Conservation (phyloP, 768 basidiomycete species). For the Pleurotus eryngii region DNA sequence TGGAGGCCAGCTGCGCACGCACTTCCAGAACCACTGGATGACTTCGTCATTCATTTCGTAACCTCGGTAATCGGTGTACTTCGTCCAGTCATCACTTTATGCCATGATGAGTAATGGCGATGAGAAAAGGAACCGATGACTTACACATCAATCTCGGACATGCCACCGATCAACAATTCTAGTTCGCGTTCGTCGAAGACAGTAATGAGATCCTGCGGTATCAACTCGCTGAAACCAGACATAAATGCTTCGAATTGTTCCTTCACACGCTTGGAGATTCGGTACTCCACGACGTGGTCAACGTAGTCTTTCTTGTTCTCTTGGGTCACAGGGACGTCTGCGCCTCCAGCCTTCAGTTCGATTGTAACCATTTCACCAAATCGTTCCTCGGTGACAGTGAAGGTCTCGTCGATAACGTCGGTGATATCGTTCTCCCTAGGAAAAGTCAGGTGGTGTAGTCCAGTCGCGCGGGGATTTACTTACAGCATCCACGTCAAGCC, state of each 20-base stretch:
- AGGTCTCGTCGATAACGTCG: constrained; percentile 96
- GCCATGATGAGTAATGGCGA: background rate
- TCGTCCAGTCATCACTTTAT: constrained; percentile 91
- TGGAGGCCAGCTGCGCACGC: constrained; percentile 94
- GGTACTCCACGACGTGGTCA: constrained; percentile 91
- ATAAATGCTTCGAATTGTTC: constrained; percentile 99
- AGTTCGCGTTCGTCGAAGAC: constrained; percentile 99
- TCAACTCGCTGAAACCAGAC: constrained; percentile 99
- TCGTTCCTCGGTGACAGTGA: constrained; percentile 94
- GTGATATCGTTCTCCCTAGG: constrained; percentile 95
- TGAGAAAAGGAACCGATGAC: constrained; percentile 26
- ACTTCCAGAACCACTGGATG: constrained; percentile 99
- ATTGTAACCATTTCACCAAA: constrained; percentile 98
- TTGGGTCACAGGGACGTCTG: constrained; percentile 83
- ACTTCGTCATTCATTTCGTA: constrained; percentile 95
- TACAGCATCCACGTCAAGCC: constrained; percentile 99
- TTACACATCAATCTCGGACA: constrained; percentile 99
- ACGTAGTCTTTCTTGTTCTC: constrained; percentile 99
- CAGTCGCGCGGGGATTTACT: constrained; percentile 28
- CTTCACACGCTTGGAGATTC: constrained; percentile 94
- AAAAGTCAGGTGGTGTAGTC: constrained; percentile 13
- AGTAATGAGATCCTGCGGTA: constrained; percentile 95
- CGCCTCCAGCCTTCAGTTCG: constrained; percentile 88
- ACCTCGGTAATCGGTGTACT: constrained; percentile 98
- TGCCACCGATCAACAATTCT: constrained; percentile 95